Conservation (phyloP, 2,329 filamentous ascomycete genomes). For the Clonostachys chloroleuca region DNA sequence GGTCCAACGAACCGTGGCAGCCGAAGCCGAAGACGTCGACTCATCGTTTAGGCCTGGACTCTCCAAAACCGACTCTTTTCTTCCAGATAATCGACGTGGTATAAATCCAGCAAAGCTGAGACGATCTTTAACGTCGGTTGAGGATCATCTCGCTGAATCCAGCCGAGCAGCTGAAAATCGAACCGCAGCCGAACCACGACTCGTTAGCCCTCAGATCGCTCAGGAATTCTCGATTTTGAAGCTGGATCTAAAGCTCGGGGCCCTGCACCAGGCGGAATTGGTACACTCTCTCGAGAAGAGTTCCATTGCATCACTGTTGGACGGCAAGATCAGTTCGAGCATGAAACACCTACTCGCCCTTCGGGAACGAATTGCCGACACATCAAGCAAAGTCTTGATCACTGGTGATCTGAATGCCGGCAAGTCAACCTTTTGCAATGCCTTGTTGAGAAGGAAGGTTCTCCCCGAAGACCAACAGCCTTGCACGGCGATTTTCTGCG, state of each 20-base stretch:
- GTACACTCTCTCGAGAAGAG: constrained; percentile 92
- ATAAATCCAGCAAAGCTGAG: constrained; percentile 34
- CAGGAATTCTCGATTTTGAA: constrained; percentile 96
- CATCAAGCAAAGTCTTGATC: constrained; percentile 91
- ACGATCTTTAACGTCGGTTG: constrained; percentile 70
- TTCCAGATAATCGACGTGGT: neutral
- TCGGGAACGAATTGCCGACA: constrained; percentile 93
- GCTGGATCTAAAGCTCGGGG: constrained; percentile 85
- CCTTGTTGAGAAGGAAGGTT: constrained; percentile 86
- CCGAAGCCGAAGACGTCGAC: constrained; percentile 37
- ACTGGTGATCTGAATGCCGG: constrained; percentile 96
- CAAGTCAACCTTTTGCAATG: constrained; percentile 98
- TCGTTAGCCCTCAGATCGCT: constrained; percentile 88
- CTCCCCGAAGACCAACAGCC: constrained; percentile 96
- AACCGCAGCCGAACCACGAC: constrained; percentile 63
- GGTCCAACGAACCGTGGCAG: constrained; percentile 57
- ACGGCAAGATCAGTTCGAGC: constrained; percentile 91
- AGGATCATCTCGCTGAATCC: constrained; percentile 57
- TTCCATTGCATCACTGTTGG: constrained; percentile 84
- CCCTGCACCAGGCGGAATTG: constrained; percentile 80
- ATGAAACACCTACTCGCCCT: constrained; percentile 85
- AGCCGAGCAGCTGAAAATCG: constrained; percentile 66
- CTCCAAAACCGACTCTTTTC: constrained; percentile 41
- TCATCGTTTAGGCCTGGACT: constrained; percentile 51
- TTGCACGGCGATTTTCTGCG: constrained; percentile 97